Conservation (phyloP, 768 basidiomycete species). For the Podaxis sp. region DNA sequence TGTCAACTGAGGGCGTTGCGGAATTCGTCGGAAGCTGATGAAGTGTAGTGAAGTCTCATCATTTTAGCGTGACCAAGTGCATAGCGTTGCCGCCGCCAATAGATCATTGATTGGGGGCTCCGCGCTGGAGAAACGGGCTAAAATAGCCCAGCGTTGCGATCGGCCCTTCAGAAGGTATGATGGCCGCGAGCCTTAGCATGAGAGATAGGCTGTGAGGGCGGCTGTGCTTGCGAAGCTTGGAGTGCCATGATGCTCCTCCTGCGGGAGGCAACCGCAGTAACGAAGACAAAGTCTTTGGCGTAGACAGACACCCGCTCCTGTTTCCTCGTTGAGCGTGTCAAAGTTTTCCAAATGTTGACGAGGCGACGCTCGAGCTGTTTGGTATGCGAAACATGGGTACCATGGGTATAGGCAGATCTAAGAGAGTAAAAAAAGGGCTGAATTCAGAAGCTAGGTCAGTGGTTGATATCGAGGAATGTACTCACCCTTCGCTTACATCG, state of each 20-base stretch:
- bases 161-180: not conserved
- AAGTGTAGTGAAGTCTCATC: not conserved
- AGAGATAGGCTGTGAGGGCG: not conserved
- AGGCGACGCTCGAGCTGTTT: conserved; percentile 57
- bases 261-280: conserved; percentile 41
- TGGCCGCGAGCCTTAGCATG: not conserved
- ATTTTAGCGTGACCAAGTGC: not conserved
- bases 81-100: not conserved
- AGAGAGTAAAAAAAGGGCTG: not conserved
- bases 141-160: not conserved
- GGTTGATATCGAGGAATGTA: not conserved
- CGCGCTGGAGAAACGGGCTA: not conserved
- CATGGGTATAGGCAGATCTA: not conserved
- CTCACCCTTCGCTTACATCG: not conserved
- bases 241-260: conserved; percentile 45
- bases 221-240: not conserved
- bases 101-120: not conserved
- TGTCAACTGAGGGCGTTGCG: not conserved
- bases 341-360: conserved; percentile 57
- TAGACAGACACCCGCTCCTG: conserved; percentile 51
- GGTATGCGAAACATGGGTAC: conserved; percentile 29
- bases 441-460: not conserved
- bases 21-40: not conserved
- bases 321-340: conserved; percentile 53
- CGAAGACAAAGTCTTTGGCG: conserved; percentile 59